Base-by-base conservation (phyloP, 768 basidiomycete species). In the Suillus decipiens region DNA sequence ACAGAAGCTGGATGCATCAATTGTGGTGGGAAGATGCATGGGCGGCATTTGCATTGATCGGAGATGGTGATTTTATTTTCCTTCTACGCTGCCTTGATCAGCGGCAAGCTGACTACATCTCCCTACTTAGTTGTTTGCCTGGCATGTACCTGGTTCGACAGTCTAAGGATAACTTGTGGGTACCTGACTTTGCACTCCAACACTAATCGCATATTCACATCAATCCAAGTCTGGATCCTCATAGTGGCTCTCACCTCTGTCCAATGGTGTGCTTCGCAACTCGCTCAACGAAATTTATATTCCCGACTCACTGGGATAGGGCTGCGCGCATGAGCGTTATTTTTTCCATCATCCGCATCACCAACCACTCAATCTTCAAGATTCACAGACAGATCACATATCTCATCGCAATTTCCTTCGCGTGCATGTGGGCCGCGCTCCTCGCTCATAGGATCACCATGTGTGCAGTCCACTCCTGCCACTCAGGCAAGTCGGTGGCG, bases 11-110 rank as follows among this genome's bases (percentile, higher is more conserved):
- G 42, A 70, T 61, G 53, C 39, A 59, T 9, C 55, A 54, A 24
- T 70, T 74, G 28, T 71, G 73, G 73, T 75, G 72, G 74, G 73
- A 76, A 47, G 74, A 75, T 41, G 62, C 47, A 6, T 71, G 65
- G 66, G 71, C 71, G 7, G 56, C 61, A n/a, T 50, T 71, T 1
- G 73, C 71, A 7, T 65, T 74, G 11, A 43, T 14, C n/a, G 45
- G 28, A 17, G 72, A 74, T 14, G 33, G 53, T 54, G 7, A 6
- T 34, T n/a, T 28, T 28, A n/a, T 54, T 36, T 34, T n/a, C 34
- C 33, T 34, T 54, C 2, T 22, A 22, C n/a, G 1, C 34, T 54
- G n/a, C n/a, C 11, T 54, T 54, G 33, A 12, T 14, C 53, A 54
- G 31, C 6, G n/a, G n/a, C n/a, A 54, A 34, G 12, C n/a, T 2